Percentiles rank a stretch among this genome's conserved stretches.
phyloP scores from a whole-genome alignment of 2,329 filamentous ascomycete genomes.

The Colletotrichum liaoningense region DNA sequence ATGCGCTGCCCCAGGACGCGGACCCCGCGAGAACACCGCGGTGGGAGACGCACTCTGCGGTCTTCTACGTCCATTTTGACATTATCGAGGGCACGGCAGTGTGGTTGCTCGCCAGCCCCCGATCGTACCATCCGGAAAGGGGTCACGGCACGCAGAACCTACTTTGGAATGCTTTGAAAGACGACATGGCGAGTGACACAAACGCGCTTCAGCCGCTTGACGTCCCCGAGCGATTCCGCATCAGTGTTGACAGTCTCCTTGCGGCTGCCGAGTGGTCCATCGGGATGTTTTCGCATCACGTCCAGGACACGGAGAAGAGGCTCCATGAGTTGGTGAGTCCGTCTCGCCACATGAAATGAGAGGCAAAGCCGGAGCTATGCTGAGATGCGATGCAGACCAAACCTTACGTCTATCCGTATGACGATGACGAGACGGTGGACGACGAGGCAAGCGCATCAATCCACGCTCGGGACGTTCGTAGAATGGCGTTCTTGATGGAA shows the following conservation, averaged over 20 bases:
- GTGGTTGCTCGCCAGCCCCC: constrained; percentile 16
- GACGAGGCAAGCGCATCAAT: constrained; percentile 2
- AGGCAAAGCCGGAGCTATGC: background rate
- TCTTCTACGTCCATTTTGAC: constrained; percentile 19
- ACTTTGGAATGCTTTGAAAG: constrained; percentile 17
- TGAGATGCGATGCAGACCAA: background rate
- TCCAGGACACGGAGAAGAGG: constrained; percentile 17
- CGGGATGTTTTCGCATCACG: constrained; percentile 12
- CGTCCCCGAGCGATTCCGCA: constrained; percentile 3
- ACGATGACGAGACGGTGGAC: background rate
- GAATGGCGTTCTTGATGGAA: constrained; percentile 27
- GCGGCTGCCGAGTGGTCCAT: constrained; percentile 13
- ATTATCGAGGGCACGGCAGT: constrained; percentile 21
- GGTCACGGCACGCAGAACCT: constrained; percentile 16
- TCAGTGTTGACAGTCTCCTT: constrained; percentile 12
- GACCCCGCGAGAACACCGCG: constrained; percentile 8
- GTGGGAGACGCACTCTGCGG: constrained; percentile 25
- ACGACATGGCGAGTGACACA: background rate
- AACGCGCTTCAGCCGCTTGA: background rate
- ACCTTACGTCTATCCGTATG: constrained; percentile 21
- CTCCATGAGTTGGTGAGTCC: constrained; percentile 22
- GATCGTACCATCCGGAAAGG: constrained; percentile 12
- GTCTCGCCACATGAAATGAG: background rate
- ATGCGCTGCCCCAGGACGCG: constrained; percentile 1
- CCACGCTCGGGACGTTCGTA: constrained; percentile 17